Evolutionary conservation across 768 basidiomycete genomes (phyloP), one percentile per base, ranked within the genome.

Genomic region (Lepiota subincarnata): DNA sequence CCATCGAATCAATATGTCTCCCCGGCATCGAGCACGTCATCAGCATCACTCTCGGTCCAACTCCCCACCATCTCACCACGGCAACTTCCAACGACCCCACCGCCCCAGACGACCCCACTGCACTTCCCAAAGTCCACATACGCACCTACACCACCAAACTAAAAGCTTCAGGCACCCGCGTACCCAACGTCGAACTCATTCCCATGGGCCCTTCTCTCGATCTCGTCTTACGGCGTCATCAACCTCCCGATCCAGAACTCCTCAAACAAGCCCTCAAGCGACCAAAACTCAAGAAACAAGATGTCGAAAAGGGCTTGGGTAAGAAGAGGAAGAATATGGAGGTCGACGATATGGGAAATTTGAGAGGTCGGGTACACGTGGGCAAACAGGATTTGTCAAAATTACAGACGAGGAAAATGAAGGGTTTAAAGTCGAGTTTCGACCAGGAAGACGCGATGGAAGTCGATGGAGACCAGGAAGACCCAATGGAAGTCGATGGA

Each of bases 281-380:
- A 55, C 89, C 91, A 13, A 97, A 95, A 75, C 60, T 98, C 57
- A 89, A 88, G 74, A 94, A 96, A 76, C 79, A 78, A 55, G 90
- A 94, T 34, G 72, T 96, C 43, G 92, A 90, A 72, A 84, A 79
- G 66, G 92, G 93, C 0, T 64, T 92, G 8, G 92, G 91, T n/a
- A 91, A 90, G 79, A 91, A 89, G 78, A 82, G 78, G 70, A 95
- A 93, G 82, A 99, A 99, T 66, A 66, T 92, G 70, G 92, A 93
- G 74, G 90, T 93, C 62, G 96, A 99, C 74, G 92, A 91, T 69
- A 97, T 98, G 96, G 97, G 97, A 53, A 92, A 99, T 66, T 68
- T 94, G 70, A 81, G 96, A 62, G 97, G 95, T 40, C 78, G 84
- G 55, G 82, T 99, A 24, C 95, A 98, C 69, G 70, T 98, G 52